These are phyloP conservation scores for Salix brachista DNA, from an alignment of 345 rosid species.

Conservation along the genomic window DNA sequence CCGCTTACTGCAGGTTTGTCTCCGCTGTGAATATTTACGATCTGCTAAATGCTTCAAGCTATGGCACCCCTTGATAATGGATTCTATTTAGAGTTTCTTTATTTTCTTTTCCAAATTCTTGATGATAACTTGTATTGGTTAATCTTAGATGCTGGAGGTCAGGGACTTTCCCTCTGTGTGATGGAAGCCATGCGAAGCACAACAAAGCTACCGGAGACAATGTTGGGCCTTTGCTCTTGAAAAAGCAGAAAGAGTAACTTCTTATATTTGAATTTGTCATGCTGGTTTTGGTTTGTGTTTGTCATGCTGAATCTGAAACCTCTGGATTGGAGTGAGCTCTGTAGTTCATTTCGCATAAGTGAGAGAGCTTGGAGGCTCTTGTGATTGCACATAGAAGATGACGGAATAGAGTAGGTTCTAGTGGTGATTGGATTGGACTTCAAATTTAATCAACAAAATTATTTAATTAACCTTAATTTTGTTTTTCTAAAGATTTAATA, in stretches of 20 bases:
- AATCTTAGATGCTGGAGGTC: slow-evolving; percentile 84
- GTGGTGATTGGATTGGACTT: no score
- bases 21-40: neutral
- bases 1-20: slow-evolving; percentile 76
- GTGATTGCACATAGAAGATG: no score
- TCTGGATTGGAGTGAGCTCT: neutral
- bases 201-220: slow-evolving; percentile 93
- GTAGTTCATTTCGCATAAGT: neutral
- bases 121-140: neutral
- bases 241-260: slow-evolving; percentile 37
- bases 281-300: no score
- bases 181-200: slow-evolving; percentile 91
- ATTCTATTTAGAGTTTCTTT: neutral
- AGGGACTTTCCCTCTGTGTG: slow-evolving; percentile 82
- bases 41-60: neutral
- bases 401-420: no score
- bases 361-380: no score
- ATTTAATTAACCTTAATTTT: no score
- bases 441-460: no score
- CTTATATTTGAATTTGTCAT: slow-evolving; percentile 26
- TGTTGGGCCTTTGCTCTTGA: slow-evolving; percentile 70
- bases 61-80: no score
- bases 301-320: no score
- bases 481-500: no score
- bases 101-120: neutral